Evolutionary conservation across 768 basidiomycete species (phyloP), one percentile per base, ranked within the genome.

Genomic region (Naganishia vishniacii): DNA sequence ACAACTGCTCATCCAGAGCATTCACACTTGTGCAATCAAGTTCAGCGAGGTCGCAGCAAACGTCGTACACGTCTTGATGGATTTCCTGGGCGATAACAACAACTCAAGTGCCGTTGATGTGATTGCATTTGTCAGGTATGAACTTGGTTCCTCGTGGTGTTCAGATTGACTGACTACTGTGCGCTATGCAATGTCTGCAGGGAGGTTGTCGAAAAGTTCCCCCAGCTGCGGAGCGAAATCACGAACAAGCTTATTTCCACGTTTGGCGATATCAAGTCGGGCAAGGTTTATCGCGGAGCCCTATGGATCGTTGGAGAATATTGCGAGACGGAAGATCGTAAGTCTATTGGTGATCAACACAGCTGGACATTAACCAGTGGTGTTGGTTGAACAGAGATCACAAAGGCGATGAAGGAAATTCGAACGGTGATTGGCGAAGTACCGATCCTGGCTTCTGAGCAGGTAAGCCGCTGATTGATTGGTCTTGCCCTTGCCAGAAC

Each of bases 291-390:
- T 82, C 86, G 92, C 4, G 95, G 94, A 7, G 84, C 97, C 18
- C 83, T 98, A 49, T 98, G 95, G 94, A 95, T 98, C 68, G 82
- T 97, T n/a, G 94, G 95, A 67, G 94, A 98, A 79, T 99, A 98
- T 70, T 86, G 89, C 41, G 70, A 75, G 7, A 76, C 76, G 20
- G 84, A 86, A 67, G 78, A 80, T 4, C 78, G 82, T 51, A 63
- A 77, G 78, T 72, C 25, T 0, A 23, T 5, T 9, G 37, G 13
- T 41, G 16, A n/a, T n/a, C 18, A 31, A 20, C 6, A 16, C n/a
- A 18, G 2, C 18, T 40, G 28, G 0, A 28, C n/a, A 6, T 18
- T 15, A 37, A 44, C 23, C 7, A 7, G 40, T 26, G 34, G 47
- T 68, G 25, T 67, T 60, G 18, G 28, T 61, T n/a, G 25, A 3